phyloP scores from a whole-genome alignment of 2,329 filamentous ascomycete species.

The Beauveria rudraprayagi region DNA sequence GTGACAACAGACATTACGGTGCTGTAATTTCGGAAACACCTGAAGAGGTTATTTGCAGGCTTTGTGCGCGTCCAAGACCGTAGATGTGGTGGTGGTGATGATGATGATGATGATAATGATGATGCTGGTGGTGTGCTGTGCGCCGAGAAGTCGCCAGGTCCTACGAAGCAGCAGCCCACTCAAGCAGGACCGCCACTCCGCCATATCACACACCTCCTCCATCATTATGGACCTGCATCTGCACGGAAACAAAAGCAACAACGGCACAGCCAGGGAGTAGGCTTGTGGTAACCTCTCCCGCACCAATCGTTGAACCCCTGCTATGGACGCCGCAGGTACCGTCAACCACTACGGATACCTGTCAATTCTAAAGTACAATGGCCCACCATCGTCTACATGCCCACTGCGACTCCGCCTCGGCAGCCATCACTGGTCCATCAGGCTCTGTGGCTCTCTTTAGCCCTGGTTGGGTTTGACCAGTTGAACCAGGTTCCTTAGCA shows the following conservation, averaged over 20 bases:
- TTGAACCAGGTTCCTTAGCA: not conserved
- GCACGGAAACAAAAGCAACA: constrained; percentile 5
- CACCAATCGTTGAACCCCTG: not conserved
- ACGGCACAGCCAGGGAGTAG: constrained; percentile 3
- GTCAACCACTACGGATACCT: not conserved
- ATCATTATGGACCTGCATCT: not conserved
- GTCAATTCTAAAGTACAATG: constrained; percentile 10
- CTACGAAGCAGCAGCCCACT: not conserved
- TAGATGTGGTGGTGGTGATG: not conserved
- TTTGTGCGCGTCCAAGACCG: not conserved
- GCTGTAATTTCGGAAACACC: not conserved
- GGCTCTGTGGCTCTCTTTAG: not conserved
- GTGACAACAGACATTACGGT: not conserved
- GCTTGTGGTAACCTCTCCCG: not conserved
- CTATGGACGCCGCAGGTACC: constrained; percentile 7
- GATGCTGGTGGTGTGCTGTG: not conserved
- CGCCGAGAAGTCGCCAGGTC: not conserved
- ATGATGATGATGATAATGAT: too few relatives aligned
- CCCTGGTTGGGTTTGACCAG: not conserved
- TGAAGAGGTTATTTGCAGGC: not conserved
- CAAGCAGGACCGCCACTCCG: not conserved
- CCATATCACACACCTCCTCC: constrained; percentile 3
- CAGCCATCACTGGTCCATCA: not conserved
- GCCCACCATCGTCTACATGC: not conserved
- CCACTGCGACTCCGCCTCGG: constrained; percentile 7